phyloP scores from a whole-genome alignment of 2,329 filamentous ascomycete species.

The Pyrenophora tritici-repentis region DNA sequence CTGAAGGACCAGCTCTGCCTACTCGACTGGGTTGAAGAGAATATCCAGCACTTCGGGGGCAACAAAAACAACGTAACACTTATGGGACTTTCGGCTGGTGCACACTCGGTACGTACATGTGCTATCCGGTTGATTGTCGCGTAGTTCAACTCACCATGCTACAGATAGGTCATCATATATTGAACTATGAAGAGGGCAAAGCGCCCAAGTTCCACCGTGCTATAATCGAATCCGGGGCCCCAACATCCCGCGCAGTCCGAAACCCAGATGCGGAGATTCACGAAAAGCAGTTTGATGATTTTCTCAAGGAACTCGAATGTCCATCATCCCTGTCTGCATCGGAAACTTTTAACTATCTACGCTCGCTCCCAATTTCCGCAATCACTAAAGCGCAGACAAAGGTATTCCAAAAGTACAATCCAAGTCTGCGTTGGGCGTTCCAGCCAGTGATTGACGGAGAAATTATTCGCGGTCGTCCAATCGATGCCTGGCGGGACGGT shows the following conservation, averaged over 20 bases:
- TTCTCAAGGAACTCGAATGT: conserved; percentile 47
- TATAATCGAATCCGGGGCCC: conserved; percentile 54
- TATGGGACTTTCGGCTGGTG: conserved; percentile 30
- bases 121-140: background rate
- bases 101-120: conserved; percentile 20
- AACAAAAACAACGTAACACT: conserved; percentile 31
- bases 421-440: conserved; percentile 62
- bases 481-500: conserved; percentile 62
- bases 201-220: conserved; percentile 53
- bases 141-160: background rate
- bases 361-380: conserved; percentile 43
- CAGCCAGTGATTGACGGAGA: conserved; percentile 70
- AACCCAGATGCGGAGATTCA: conserved; percentile 49
- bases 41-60: conserved; percentile 41
- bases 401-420: conserved; percentile 54
- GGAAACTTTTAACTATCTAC: conserved; percentile 50
- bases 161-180: conserved; percentile 69
- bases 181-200: conserved; percentile 49
- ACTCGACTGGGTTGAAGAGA: conserved; percentile 53
- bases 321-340: conserved; percentile 24
- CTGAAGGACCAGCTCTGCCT: conserved; percentile 29
- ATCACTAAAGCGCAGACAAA: conserved; percentile 50
- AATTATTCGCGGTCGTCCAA: conserved; percentile 62
- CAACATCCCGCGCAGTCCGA: conserved; percentile 55
- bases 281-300: conserved; percentile 52